Evolutionary conservation across 2,329 filamentous ascomycete genomes (phyloP), one percentile per base, ranked within the genome.

Genomic region (Cylindrodendrum hubeiense): DNA sequence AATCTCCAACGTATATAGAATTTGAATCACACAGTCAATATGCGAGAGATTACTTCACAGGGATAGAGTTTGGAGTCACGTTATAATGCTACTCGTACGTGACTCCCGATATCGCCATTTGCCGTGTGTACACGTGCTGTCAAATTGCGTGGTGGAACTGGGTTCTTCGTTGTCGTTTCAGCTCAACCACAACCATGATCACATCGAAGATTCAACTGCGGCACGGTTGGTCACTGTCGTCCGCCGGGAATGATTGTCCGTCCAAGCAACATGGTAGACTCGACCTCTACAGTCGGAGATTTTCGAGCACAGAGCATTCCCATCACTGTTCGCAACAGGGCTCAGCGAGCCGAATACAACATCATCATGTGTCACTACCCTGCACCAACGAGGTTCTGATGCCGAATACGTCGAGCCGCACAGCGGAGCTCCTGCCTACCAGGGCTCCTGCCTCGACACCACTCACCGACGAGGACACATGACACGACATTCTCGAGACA

Each of bases 331-430:
- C 43, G 39, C 12, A 9, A 33, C 59, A 39, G 37, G 50, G 43
- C 33, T n/a, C 9, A 53, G 6, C 12, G 33, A 53, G 28, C 41
- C 54, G 33, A 30, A 47, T 5, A 26, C 13, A 22, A 34, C 47
- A 22, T 22, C 21, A 17, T 43, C 19, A 17, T 33, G 28, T 13
- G 28, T 30, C 55, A 39, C 33, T 64, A 59, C 61, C 61, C 55
- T 64, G 61, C 55, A 64, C 34, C 15, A 21, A 21, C 6, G 33
- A 19, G n/a, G 58, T 55, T 37, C 41, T 43, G 53, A 28, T 44
- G 30, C 59, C 53, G 34, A 62, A 62, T 56, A 19, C 37, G 37
- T 39, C 15, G 17, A 62, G 53, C 39, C 58, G 37, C 52, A 24
- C 52, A 57, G 50, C 49, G 54, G 9, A 47, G 46, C 52, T 61